Evolutionary conservation across 176 grass and related monocot genomes (phyloP).

Genomic region (Carex kokanica): DNA sequence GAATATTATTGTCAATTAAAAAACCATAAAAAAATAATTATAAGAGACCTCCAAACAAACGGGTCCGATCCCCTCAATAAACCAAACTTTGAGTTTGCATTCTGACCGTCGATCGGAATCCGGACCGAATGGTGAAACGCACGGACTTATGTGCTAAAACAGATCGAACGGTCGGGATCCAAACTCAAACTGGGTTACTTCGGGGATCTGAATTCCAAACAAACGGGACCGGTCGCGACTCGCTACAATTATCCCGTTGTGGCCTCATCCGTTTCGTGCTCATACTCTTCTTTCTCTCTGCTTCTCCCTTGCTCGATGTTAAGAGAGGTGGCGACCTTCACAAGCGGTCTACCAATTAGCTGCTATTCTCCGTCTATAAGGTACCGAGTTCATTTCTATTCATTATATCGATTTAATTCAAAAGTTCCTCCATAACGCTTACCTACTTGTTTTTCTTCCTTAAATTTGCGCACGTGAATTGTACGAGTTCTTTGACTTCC

Average conservation of each 20-base stretch:
- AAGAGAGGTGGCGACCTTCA: slow-evolving; percentile 1
- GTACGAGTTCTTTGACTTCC: not conserved
- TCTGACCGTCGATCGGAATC: too few species aligned
- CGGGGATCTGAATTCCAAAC: not conserved
- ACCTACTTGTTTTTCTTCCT: not conserved
- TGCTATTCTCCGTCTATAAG: slow-evolving; percentile 8
- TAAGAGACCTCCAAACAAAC: too few species aligned
- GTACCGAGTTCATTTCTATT: not conserved
- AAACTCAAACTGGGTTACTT: too few species aligned
- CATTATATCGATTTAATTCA: not conserved
- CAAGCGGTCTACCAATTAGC: slow-evolving; percentile 5
- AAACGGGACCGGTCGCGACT: not conserved
- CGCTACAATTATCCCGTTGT: not conserved
- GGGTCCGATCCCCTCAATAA: too few species aligned
- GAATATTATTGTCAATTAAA: too few species aligned
- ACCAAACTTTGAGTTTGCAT: too few species aligned
- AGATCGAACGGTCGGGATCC: too few species aligned
- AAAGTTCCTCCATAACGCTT: not conserved
- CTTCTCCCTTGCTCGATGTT: not conserved
- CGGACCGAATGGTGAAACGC: too few species aligned
- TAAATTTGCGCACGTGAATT: not conserved
- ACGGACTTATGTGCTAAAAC: too few species aligned
- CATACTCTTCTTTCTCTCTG: not conserved
- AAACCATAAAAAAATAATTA: too few species aligned
- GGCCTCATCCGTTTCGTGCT: not conserved